Conservation (phyloP, 2,329 filamentous ascomycete species). For the Neonectria sp. region DNA sequence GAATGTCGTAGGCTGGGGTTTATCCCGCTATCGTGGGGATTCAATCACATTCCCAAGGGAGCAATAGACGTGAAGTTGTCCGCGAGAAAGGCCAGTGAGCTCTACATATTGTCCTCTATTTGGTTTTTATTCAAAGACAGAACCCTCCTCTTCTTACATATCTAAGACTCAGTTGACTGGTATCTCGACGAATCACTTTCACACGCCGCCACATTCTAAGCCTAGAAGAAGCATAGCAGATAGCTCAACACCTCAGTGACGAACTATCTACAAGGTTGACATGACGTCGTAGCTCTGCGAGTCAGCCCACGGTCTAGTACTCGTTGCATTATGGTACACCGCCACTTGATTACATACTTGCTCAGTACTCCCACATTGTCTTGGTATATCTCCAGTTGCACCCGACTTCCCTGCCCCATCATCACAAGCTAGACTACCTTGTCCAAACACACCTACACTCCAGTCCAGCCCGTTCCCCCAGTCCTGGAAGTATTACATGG, state of each 20-base stretch:
- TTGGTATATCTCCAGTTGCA: constrained; percentile 18
- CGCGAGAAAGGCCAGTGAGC: not conserved
- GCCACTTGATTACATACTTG: not conserved
- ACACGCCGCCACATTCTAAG: not conserved
- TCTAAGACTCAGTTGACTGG: not conserved
- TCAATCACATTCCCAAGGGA: not conserved
- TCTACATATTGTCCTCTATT: too few relatives aligned
- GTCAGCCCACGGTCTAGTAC: not conserved
- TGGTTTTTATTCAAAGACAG: not conserved
- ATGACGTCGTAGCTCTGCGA: not conserved
- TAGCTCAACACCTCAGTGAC: not conserved
- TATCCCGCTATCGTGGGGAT: not conserved
- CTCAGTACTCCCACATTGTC: constrained; percentile 8
- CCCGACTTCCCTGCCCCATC: not conserved
- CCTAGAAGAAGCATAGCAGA: not conserved
- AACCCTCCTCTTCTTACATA: not conserved
- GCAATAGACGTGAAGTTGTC: too few relatives aligned
- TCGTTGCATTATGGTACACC: not conserved
- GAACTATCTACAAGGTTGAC: too few relatives aligned
- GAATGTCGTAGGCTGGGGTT: not conserved
- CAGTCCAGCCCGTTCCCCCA: too few relatives aligned
- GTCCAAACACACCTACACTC: not conserved
- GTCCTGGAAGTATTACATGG: not conserved
- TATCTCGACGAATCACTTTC: not conserved
- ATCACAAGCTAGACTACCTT: not conserved